Conservation (phyloP, 192 early-diverging fungal genomes). For the Paraglomus occultum region DNA sequence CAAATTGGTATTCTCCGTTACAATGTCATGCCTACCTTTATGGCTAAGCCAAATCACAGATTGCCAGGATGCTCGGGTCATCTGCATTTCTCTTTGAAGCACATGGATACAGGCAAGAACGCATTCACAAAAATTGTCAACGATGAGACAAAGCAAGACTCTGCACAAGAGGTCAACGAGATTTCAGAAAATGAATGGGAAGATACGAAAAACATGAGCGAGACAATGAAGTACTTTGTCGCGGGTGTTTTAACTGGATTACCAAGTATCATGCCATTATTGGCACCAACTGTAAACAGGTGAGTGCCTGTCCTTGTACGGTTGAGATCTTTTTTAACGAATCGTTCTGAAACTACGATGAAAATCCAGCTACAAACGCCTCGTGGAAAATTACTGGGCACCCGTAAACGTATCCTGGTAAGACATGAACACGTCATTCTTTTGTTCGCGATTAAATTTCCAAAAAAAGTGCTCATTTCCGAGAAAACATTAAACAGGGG, state of each 20-base stretch:
- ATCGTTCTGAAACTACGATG: background rate
- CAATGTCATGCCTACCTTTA: slow-evolving; percentile 76
- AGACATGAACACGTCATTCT: no score
- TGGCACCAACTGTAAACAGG: slow-evolving; percentile 80
- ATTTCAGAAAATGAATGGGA: slow-evolving; percentile 25
- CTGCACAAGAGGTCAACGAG: slow-evolving; percentile 7
- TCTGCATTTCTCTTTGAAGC: slow-evolving; percentile 67
- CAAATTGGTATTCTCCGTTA: slow-evolving; percentile 61
- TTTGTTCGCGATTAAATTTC: no score
- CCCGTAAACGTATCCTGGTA: slow-evolving; percentile 72
- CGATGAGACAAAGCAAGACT: slow-evolving; percentile 18
- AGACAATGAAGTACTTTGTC: slow-evolving; percentile 51
- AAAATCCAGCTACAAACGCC: slow-evolving; percentile 66
- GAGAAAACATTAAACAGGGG: slow-evolving; percentile 40
- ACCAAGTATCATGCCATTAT: slow-evolving; percentile 67
- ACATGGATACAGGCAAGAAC: slow-evolving; percentile 46
- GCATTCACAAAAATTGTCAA: slow-evolving; percentile 44
- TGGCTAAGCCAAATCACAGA: slow-evolving; percentile 76
- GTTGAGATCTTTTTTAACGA: background rate
- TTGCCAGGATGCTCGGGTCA: slow-evolving; percentile 82
- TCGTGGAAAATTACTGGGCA: slow-evolving; percentile 84
- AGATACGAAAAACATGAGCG: slow-evolving; percentile 45
- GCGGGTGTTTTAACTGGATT: slow-evolving; percentile 59
- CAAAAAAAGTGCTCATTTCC: no score
- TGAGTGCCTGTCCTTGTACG: slow-evolving; percentile 1